Conservation (phyloP, 768 basidiomycete species). For the Coprinopsis cinerea region DNA sequence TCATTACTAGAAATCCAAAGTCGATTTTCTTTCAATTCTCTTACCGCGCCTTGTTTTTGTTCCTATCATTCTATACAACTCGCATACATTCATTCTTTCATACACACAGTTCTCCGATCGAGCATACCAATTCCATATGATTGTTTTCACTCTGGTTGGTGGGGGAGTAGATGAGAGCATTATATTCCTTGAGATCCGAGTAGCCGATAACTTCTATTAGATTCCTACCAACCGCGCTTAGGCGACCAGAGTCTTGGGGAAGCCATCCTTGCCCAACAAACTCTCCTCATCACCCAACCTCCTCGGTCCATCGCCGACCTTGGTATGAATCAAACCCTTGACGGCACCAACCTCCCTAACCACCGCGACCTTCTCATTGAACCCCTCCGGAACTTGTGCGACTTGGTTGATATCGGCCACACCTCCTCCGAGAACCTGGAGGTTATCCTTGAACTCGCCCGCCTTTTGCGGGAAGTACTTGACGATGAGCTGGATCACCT, state of each 20-base stretch:
- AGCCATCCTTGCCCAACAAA: slow-evolving; percentile 61
- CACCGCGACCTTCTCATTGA: slow-evolving; percentile 75
- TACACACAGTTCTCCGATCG: too few relatives aligned
- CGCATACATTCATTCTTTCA: too few relatives aligned
- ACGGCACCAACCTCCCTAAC: slow-evolving; percentile 72
- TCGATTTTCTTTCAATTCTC: too few relatives aligned
- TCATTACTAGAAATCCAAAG: too few relatives aligned
- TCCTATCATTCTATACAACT: too few relatives aligned
- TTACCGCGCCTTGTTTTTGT: too few relatives aligned
- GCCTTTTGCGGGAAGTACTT: slow-evolving; percentile 85
- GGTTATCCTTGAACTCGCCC: slow-evolving; percentile 66
- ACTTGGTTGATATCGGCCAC: slow-evolving; percentile 30
- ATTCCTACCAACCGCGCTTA: too few relatives aligned
- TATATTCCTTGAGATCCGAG: too few relatives aligned
- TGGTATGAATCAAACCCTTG: slow-evolving; percentile 86
- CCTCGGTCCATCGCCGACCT: slow-evolving; percentile 88
- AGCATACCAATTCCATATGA: too few relatives aligned
- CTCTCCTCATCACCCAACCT: slow-evolving; percentile 56
- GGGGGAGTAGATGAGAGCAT: too few relatives aligned
- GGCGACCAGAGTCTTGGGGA: slow-evolving; percentile 52
- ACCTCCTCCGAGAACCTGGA: slow-evolving; percentile 49
- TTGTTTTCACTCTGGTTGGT: too few relatives aligned
- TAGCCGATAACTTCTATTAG: too few relatives aligned
- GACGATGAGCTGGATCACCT: slow-evolving; percentile 71
- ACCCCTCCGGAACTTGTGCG: slow-evolving; percentile 58